phyloP scores from a whole-genome alignment of 2,329 filamentous ascomycete species.

The Aspergillus puulaauensis region DNA sequence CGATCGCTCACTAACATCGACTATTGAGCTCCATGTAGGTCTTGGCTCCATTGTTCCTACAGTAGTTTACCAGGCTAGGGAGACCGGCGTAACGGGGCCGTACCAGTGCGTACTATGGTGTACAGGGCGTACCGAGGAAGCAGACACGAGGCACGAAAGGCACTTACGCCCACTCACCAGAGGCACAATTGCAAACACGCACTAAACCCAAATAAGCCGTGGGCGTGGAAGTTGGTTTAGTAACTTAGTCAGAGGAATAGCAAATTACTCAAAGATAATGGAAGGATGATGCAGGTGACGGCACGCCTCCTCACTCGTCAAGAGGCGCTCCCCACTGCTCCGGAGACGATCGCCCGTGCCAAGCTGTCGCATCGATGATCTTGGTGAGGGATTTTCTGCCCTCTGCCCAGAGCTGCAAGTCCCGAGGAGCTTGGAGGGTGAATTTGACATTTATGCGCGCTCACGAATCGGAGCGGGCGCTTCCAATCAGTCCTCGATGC shows the following conservation, averaged over 20 bases:
- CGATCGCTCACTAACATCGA: conserved; percentile 1
- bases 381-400: conserved; percentile 35
- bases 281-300: not conserved
- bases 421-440: not conserved
- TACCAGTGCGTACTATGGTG: not conserved
- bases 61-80: conserved; percentile 23
- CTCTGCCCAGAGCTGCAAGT: not conserved
- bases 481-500: no score
- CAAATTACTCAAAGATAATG: conserved; percentile 1
- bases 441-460: not conserved
- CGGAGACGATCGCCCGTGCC: conserved; percentile 34
- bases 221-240: not conserved
- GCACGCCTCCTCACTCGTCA: not conserved
- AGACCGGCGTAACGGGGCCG: not conserved
- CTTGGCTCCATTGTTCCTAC: conserved; percentile 33
- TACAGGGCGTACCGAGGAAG: not conserved
- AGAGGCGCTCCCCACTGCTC: conserved; percentile 24
- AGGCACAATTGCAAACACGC: not conserved
- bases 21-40: conserved; percentile 11
- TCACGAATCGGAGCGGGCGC: not conserved
- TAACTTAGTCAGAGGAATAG: conserved; percentile 3
- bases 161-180: conserved; percentile 6
- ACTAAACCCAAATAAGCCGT: not conserved
- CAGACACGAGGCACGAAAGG: not conserved
- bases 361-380: conserved; percentile 32